Conservation (phyloP, 257 asterid genomes). For the Salvia splendens region DNA sequence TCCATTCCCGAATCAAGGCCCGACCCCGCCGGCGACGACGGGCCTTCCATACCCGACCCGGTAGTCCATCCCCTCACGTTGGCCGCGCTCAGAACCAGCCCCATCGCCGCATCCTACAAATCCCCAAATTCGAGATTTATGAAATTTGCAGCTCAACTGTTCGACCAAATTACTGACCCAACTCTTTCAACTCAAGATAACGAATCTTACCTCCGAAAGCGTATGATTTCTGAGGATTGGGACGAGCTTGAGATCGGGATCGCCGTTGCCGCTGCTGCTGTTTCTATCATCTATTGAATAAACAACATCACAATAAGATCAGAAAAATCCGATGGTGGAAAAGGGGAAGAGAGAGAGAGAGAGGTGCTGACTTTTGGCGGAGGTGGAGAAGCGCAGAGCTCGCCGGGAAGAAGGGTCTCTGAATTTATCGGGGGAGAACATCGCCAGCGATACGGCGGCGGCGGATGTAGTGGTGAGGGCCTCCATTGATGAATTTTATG, state of each 20-base stretch:
- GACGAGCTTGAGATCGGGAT: slow-evolving; percentile 57
- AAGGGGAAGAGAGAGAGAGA: background rate
- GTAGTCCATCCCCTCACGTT: slow-evolving; percentile 94
- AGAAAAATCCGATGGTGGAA: slow-evolving; percentile 11
- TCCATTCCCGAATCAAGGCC: slow-evolving; percentile 46
- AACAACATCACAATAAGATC: background rate
- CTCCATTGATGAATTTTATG: slow-evolving; percentile 49
- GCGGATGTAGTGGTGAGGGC: slow-evolving; percentile 47
- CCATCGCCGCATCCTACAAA: slow-evolving; percentile 88
- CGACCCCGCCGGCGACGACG: slow-evolving; percentile 62
- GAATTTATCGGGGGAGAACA: slow-evolving; percentile 47
- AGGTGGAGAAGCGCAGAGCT: slow-evolving; percentile 54
- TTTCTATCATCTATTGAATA: slow-evolving; percentile 39
- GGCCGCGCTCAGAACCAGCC: slow-evolving; percentile 79
- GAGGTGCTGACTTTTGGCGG: slow-evolving; percentile 55
- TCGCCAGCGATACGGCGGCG: slow-evolving; percentile 46
- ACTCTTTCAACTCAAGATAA: no score
- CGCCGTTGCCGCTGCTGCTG: slow-evolving; percentile 38
- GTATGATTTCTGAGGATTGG: slow-evolving; percentile 50
- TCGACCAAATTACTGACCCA: slow-evolving; percentile 1
- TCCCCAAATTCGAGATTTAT: background rate
- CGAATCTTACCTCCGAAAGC: slow-evolving; percentile 54
- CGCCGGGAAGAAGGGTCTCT: slow-evolving; percentile 48
- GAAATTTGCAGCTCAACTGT: background rate
- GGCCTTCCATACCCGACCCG: slow-evolving; percentile 95